Percentiles rank a stretch among this genome's conserved stretches.
These are phyloP conservation scores for Argentina anserina DNA, from an alignment of 306 rosid genomes.

Conservation along the genomic window DNA sequence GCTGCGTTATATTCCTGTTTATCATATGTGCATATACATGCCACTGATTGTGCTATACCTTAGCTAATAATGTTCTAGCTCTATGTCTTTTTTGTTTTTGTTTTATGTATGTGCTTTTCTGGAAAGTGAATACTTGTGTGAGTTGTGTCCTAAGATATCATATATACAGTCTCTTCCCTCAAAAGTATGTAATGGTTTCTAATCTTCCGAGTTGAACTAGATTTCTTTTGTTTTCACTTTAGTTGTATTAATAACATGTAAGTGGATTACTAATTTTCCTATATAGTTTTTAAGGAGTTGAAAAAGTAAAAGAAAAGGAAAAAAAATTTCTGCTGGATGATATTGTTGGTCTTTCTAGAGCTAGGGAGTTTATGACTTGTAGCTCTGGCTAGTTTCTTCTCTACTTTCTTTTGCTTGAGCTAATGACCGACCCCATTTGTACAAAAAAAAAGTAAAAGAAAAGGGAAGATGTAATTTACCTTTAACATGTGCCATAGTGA, in stretches of 20 bases:
- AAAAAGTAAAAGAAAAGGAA: background rate
- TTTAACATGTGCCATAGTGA: constrained; percentile 22
- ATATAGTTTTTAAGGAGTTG: background rate
- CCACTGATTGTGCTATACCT: background rate
- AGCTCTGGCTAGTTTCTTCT: too few species aligned
- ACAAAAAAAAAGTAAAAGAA: background rate
- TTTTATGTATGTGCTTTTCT: background rate
- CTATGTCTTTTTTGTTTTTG: background rate
- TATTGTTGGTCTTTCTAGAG: too few species aligned
- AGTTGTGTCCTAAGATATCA: constrained; percentile 1
- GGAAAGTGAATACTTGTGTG: background rate
- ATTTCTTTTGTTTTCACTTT: background rate
- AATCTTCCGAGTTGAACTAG: background rate
- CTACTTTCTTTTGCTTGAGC: too few species aligned
- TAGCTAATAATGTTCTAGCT: background rate
- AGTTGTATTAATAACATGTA: background rate
- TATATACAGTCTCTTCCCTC: background rate
- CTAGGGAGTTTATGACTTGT: too few species aligned
- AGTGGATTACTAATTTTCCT: background rate
- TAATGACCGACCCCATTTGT: too few species aligned
- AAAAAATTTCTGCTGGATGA: too few species aligned
- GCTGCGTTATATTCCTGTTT: background rate
- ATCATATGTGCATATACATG: background rate
- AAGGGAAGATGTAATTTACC: constrained; percentile 30
- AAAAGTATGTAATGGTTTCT: background rate